Conservation (phyloP, 2,329 filamentous ascomycete species). For the Elsinoe australis region DNA sequence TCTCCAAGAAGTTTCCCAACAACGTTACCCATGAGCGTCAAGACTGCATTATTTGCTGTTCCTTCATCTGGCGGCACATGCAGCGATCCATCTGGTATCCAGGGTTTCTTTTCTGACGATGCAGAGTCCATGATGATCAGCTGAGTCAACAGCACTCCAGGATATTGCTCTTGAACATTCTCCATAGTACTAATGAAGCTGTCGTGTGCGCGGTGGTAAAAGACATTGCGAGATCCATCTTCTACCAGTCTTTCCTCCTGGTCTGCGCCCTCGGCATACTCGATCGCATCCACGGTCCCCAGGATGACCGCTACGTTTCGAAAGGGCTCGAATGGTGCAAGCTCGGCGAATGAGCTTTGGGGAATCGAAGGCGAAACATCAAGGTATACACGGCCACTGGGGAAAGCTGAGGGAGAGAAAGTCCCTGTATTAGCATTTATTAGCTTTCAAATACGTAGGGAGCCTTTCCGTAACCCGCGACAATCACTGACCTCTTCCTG, state of each 20-base stretch:
- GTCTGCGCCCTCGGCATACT: constrained; percentile 53
- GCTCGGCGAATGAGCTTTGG: constrained; percentile 66
- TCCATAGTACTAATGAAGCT: constrained; percentile 16
- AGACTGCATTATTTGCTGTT: constrained; percentile 54
- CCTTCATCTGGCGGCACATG: constrained; percentile 66
- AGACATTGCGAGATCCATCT: constrained; percentile 15
- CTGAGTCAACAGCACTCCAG: constrained; percentile 68
- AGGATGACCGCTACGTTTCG: constrained; percentile 77
- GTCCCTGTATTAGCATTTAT: constrained; percentile 53
- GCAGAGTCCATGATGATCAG: constrained; percentile 72
- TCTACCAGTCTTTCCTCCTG: constrained; percentile 48
- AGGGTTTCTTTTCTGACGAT: constrained; percentile 47
- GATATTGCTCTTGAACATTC: constrained; percentile 60
- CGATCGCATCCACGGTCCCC: constrained; percentile 73
- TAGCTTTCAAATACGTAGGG: background rate
- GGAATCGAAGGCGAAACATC: constrained; percentile 75
- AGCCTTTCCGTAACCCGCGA: constrained; percentile 6
- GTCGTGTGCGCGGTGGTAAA: constrained; percentile 16
- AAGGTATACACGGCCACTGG: constrained; percentile 78
- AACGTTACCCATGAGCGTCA: constrained; percentile 41
- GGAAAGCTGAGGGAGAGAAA: constrained; percentile 87
- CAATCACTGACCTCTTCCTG: constrained; percentile 66
- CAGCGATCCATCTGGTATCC: constrained; percentile 56
- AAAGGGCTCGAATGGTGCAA: constrained; percentile 85
- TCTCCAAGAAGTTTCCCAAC: constrained; percentile 41